Conservation (phyloP, 129 eudicot genomes). For the Lactuca sativa region DNA sequence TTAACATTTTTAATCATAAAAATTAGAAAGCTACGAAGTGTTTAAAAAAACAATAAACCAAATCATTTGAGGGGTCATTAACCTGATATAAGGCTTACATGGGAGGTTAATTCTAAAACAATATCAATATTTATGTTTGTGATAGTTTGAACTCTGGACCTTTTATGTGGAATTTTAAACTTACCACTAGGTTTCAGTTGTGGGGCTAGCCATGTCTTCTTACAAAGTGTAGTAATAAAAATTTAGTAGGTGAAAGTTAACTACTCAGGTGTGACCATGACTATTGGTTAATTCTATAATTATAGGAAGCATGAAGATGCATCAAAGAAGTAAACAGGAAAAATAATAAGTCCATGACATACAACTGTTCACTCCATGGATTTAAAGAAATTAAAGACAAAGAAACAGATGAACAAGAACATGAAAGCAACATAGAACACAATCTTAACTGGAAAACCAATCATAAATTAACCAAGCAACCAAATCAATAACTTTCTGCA, state of each 20-base stretch:
- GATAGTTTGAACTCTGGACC: too few species aligned
- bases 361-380: constrained; percentile 24
- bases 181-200: too few species aligned
- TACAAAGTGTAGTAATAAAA: too few species aligned
- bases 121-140: too few species aligned
- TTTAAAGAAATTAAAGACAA: background rate
- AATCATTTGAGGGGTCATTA: too few species aligned
- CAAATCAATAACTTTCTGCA: constrained; percentile 27
- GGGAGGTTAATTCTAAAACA: too few species aligned
- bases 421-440: constrained; percentile 16
- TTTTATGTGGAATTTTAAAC: too few species aligned
- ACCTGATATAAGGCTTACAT: too few species aligned
- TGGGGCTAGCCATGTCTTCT: too few species aligned
- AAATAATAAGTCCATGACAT: background rate
- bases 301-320: background rate
- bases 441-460: constrained; percentile 17
- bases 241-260: background rate
- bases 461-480: constrained; percentile 1
- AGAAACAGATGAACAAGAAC: constrained; percentile 12
- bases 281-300: background rate
- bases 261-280: background rate
- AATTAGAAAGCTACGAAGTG: too few species aligned
- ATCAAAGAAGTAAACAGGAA: constrained; percentile 9
- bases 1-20: too few species aligned
- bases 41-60: too few species aligned